These are phyloP conservation scores for Aspergillus sp. DNA, from an alignment of 2,329 filamentous ascomycete species.

Conservation along the genomic window DNA sequence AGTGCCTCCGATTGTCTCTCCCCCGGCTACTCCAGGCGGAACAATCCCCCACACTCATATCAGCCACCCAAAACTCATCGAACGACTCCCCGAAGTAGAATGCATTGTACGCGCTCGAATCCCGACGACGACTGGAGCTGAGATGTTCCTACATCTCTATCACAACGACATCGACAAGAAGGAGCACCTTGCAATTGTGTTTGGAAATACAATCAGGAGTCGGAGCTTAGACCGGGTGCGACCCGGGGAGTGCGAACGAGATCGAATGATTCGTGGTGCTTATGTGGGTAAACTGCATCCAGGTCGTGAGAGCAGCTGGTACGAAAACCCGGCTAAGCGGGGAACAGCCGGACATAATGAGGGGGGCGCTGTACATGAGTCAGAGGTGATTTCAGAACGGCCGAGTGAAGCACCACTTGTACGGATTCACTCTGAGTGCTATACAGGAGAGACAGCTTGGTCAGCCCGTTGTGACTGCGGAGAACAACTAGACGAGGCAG, in stretches of 20 bases:
- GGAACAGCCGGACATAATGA: slow-evolving; percentile 3
- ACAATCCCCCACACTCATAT: slow-evolving; percentile 42
- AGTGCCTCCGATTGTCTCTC: slow-evolving; percentile 59
- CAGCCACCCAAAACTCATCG: slow-evolving; percentile 72
- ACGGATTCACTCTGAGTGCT: slow-evolving; percentile 96
- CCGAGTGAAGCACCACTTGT: slow-evolving; percentile 69
- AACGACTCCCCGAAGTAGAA: slow-evolving; percentile 79
- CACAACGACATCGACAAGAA: slow-evolving; percentile 91
- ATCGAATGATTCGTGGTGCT: slow-evolving; percentile 88
- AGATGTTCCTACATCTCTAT: slow-evolving; percentile 98
- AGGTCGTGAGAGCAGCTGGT: slow-evolving; percentile 75
- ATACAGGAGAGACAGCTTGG: slow-evolving; percentile 98
- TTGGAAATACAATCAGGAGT: slow-evolving; percentile 81
- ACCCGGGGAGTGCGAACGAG: slow-evolving; percentile 55
- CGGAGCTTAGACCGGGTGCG: slow-evolving; percentile 58
- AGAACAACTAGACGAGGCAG: slow-evolving; percentile 95
- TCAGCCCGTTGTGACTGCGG: slow-evolving; percentile 97
- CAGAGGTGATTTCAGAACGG: slow-evolving; percentile 24
- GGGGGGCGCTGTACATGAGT: slow-evolving; percentile 18
- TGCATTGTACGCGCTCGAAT: slow-evolving; percentile 95
- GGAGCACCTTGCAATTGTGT: slow-evolving; percentile 96
- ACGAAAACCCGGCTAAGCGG: slow-evolving; percentile 48
- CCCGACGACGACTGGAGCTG: slow-evolving; percentile 84
- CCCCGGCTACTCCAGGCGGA: slow-evolving; percentile 50
- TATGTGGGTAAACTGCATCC: slow-evolving; percentile 88